Conservation (phyloP, 129 eudicot genomes). For the Silybum marianum region DNA sequence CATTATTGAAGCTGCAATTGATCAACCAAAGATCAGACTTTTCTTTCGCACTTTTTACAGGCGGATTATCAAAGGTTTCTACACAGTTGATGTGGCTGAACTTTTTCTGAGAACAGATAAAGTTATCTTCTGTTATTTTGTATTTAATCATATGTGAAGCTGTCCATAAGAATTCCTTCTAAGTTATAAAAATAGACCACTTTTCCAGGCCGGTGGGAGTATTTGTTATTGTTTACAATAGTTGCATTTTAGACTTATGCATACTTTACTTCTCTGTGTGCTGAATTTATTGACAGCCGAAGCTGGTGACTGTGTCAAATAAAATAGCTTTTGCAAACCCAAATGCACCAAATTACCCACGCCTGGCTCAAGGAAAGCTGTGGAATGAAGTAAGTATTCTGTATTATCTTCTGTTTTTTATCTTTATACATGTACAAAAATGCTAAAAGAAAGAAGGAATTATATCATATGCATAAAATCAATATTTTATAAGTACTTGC, state of each 20-base stretch:
- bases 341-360: slow-evolving; percentile 89
- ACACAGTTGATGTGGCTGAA: slow-evolving; percentile 8
- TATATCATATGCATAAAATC: background rate
- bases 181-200: too few species aligned
- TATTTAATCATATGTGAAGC: too few species aligned
- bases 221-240: background rate
- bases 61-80: slow-evolving; percentile 79
- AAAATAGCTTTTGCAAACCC: slow-evolving; percentile 74
- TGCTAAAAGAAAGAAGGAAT: background rate
- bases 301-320: slow-evolving; percentile 76
- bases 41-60: slow-evolving; percentile 81
- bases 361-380: slow-evolving; percentile 86
- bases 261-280: background rate
- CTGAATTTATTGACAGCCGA: slow-evolving; percentile 55
- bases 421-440: background rate
- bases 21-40: slow-evolving; percentile 91
- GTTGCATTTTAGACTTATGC: background rate
- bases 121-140: background rate
- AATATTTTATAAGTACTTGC: background rate
- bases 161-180: too few species aligned
- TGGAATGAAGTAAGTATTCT: slow-evolving; percentile 88
- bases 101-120: background rate
- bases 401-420: background rate
- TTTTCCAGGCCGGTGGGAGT: background rate
- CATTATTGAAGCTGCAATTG: slow-evolving; percentile 72